Evolutionary conservation across 164 flowering plant genomes (phyloP).

Genomic region (Taxillus chinensis): DNA sequence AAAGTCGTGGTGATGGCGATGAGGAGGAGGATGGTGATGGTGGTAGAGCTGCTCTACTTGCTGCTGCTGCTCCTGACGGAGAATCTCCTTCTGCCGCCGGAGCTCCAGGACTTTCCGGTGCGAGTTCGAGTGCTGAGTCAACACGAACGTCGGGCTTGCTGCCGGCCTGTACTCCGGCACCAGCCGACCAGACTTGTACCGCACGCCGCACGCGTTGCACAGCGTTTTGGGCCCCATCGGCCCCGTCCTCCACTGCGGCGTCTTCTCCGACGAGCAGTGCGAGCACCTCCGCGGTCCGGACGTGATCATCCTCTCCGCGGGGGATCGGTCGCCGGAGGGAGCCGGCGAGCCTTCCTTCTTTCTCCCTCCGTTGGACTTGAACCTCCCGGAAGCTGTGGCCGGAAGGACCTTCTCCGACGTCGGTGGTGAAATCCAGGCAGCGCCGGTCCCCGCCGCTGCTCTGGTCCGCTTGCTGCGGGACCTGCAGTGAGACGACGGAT

Average conservation of each 20-base stretch:
- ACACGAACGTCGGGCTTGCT: conserved; percentile 59
- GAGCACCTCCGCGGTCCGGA: conserved; percentile 31
- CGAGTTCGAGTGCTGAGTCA: conserved; percentile 57
- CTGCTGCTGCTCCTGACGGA: conserved; percentile 14
- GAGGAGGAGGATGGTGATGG: conserved; percentile 8
- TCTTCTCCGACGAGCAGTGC: conserved; percentile 62
- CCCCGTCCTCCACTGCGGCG: conserved; percentile 70
- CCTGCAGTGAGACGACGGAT: conserved; percentile 21
- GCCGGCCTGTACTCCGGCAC: conserved; percentile 68
- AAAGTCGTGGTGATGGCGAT: conserved; percentile 19
- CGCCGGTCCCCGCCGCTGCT: conserved; percentile 5
- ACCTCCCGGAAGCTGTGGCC: conserved; percentile 6
- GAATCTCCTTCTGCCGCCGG: conserved; percentile 42
- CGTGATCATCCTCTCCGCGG: conserved; percentile 4
- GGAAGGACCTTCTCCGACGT: neutral
- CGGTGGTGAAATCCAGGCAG: conserved; percentile 12
- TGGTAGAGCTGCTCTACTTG: conserved; percentile 5
- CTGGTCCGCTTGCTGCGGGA: conserved; percentile 35
- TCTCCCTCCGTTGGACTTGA: conserved; percentile 2
- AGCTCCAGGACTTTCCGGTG: conserved; percentile 67
- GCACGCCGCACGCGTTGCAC: conserved; percentile 61
- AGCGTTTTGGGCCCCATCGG: conserved; percentile 61
- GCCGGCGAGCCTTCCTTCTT: neutral
- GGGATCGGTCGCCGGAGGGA: conserved; percentile 1
- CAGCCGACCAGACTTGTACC: conserved; percentile 59